Evolutionary conservation across 352 stramenopile species (phyloP).

Genomic region (Pythium insidiosum): DNA sequence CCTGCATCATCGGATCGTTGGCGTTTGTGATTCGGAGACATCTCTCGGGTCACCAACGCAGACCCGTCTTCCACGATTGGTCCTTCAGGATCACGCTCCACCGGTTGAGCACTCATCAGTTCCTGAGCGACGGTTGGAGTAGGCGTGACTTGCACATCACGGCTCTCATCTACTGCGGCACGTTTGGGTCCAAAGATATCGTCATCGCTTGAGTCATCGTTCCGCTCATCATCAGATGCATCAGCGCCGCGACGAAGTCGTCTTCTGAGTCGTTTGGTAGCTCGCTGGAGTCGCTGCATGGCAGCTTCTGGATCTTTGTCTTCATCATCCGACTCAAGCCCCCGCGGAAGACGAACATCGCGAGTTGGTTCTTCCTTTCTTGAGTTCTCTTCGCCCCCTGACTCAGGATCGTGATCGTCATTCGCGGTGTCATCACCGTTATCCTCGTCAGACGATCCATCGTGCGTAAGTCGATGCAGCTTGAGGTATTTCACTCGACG

Average conservation of each 20-base stretch:
- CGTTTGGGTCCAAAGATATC: background rate
- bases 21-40: too few relatives aligned
- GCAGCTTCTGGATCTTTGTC: constrained; percentile 4
- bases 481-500: constrained; percentile 79
- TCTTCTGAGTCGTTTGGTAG: background rate
- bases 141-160: too few relatives aligned
- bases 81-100: too few relatives aligned
- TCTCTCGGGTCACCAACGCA: too few relatives aligned
- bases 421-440: constrained; percentile 5
- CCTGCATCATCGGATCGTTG: too few relatives aligned
- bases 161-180: too few relatives aligned
- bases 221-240: background rate
- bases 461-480: constrained; percentile 60
- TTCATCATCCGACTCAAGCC: constrained; percentile 7
- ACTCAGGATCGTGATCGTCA: constrained; percentile 4
- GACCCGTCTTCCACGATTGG: too few relatives aligned
- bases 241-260: constrained; percentile 5
- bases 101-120: too few relatives aligned
- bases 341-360: constrained; percentile 9
- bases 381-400: constrained; percentile 11
- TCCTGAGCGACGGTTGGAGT: too few relatives aligned
- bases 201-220: constrained; percentile 1
- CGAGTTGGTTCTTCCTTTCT: constrained; percentile 1
- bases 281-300: background rate
- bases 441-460: constrained; percentile 56